A percentile compares a stretch with the other conserved stretches of the same genome.
Conservation (phyloP, 176 grass and related monocot genomes). For the bread wheat (Triticum aestivum) region IWGSC_CS_RefSeq_v2.1 NC_057809.1:554045949-554046448, state of each 20-base stretch:
- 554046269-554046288: constrained; percentile 13
- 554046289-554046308: constrained; percentile 29
- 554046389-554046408: constrained; percentile 22
- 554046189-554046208: constrained; percentile 6
- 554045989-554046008: too few relatives aligned
- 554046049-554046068: too few relatives aligned
- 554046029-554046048: too few relatives aligned
- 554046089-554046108: too few relatives aligned
- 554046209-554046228: not conserved
- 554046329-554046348: constrained; percentile 16
- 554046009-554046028: too few relatives aligned
- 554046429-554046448: constrained; percentile 17
- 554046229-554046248: constrained; percentile 33
- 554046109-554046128: too few relatives aligned
- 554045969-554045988: not conserved
- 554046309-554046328: constrained; percentile 27
- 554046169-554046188: not conserved
- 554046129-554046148: too few relatives aligned
- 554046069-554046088: too few relatives aligned
- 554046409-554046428: constrained; percentile 33
- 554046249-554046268: not conserved
- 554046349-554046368: not conserved
- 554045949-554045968: not conserved
- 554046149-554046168: not conserved
- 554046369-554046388: not conserved